Evolutionary conservation across 1,284 basidiomycete genomes (phyloP), one percentile per base, ranked within the genome.

Genomic region (Puccinia hordei): DNA sequence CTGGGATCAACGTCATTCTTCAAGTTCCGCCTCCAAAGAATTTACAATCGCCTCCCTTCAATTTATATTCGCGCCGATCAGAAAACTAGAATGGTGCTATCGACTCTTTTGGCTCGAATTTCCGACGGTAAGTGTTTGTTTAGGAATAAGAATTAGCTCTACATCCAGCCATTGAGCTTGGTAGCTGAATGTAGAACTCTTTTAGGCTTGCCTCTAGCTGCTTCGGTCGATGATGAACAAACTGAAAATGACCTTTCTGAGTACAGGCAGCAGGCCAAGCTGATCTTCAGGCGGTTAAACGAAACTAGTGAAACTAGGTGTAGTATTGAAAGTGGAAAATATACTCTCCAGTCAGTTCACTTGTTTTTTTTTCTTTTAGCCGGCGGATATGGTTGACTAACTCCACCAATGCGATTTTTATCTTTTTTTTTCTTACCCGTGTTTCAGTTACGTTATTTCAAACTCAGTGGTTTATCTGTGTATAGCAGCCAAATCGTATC

Each of bases 201-300:
- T 49, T 51, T 44, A 84, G 84, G 93, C 38, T 89, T 98, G 22
- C 95, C 95, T 15, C 89, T 98, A 2, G 94, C 95, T 13, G 95
- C 95, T 0, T 95, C 92, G 82, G 95, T 97, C 19, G 95, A 98
- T 85, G 95, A 97, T 35, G 83, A 84, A 85, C 91, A 93, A 88
- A 94, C 94, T 4, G 81, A 84, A 89, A 83, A 13, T 38, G 35
- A 27, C 35, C 51, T 46, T 19, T 53, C 41, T 8, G 59, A 84
- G 49, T 94, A 98, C 89, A 99, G 98, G 86, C 96, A 98, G 84
- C 96, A 99, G 86, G 91, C 95, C 69, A 99, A 99, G 87, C 90
- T 98, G 83, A 92, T 99, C 84, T 97, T 98, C 85, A 90, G 95
- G 80, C 91, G 96, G 68, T 91, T 99, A 85, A 93, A 92, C 46